Evolutionary conservation across 2,329 filamentous ascomycete genomes (phyloP), one percentile per base, ranked within the genome.

Genomic region (Sclerotiophoma versabilis): DNA sequence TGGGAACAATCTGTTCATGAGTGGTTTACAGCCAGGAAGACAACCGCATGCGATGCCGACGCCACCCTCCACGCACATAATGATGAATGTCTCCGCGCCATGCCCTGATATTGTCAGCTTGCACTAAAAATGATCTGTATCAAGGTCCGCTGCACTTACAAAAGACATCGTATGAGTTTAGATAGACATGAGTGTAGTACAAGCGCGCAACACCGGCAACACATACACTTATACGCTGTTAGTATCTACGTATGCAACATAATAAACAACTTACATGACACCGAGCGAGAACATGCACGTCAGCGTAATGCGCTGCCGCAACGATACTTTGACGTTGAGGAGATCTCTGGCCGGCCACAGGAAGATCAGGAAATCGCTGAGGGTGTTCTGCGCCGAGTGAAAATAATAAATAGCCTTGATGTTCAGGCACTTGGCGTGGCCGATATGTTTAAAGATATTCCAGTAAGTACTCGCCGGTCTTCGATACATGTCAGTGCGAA

Each of bases 351-450:
- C 67, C 0, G 70, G 70, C 69, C 70, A 73, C 3, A 72, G 60
- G 57, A 70, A 69, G 17, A 70, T 63, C 8, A 72, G 33, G 27
- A 74, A 70, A 45, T 74, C 72, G 49, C 66, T 72, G 11, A 71
- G 30, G 0, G 64, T 68, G 25, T 68, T 68, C 20, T 68, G 65
- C 0, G 44, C 58, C 1, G 57, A 58, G 30, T 65, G 62, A 22
- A 64, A 62, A 26, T 66, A 68, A 37, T 67, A 67, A 34, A 68
- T 64, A 1, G 56, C 64, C 17, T 57, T 60, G 49, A 68, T 57
- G n/a, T 66, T 66, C 30, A 65, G 55, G 26, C 64, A 68, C 22
- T 62, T 68, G 1, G 59, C 57, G 1, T 46, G 62, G 19, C 49
- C 42, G 5, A 61, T 57, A 33, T 60, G 62, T 17, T 67, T 65